A percentile compares a stretch with the other conserved stretches of the same genome.
Evolutionary conservation across 1,284 basidiomycete genomes (phyloP).

Genomic region (Cutaneotrichosporon sp.): DNA sequence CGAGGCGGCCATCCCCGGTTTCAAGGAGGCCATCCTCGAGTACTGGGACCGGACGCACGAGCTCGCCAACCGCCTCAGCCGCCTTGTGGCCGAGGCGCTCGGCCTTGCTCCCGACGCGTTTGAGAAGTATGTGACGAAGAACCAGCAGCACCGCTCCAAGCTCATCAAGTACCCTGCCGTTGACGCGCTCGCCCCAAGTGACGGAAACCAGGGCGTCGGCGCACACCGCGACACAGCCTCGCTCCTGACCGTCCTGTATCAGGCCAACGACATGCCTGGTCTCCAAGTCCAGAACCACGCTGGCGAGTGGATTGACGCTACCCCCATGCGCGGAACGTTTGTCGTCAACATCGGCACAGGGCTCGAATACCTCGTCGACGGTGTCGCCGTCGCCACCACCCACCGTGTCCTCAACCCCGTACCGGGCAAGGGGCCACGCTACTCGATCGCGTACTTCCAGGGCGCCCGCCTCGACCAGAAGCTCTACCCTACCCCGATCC

Average conservation of each 20-base stretch:
- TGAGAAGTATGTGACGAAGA: conserved; percentile 15
- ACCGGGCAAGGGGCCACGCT: conserved; percentile 65
- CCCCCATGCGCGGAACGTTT: conserved; percentile 63
- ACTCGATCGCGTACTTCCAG: conserved; percentile 69
- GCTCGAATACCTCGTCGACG: conserved; percentile 84
- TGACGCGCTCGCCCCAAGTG: conserved; percentile 16
- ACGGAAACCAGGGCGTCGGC: conserved; percentile 27
- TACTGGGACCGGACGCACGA: conserved; percentile 15
- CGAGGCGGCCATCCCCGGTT: conserved; percentile 16
- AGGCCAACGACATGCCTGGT: conserved; percentile 52
- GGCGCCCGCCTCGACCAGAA: conserved; percentile 21
- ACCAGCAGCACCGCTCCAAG: conserved; percentile 28
- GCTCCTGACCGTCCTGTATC: conserved; percentile 69
- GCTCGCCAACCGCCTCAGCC: conserved; percentile 20
- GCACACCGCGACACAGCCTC: conserved; percentile 27
- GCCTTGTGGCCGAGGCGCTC: conserved; percentile 20
- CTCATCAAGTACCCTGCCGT: conserved; percentile 28
- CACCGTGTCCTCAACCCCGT: conserved; percentile 72
- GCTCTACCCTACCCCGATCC: conserved; percentile 18
- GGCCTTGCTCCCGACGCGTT: conserved; percentile 16
- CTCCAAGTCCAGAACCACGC: conserved; percentile 69
- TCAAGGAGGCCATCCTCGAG: conserved; percentile 13
- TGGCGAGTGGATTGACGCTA: conserved; percentile 65
- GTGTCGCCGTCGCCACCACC: conserved; percentile 78
- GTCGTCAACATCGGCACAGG: conserved; percentile 82